These are phyloP conservation scores for Erysimum cheiri DNA, from an alignment of 441 rosid genomes.

Conservation along the genomic window DNA sequence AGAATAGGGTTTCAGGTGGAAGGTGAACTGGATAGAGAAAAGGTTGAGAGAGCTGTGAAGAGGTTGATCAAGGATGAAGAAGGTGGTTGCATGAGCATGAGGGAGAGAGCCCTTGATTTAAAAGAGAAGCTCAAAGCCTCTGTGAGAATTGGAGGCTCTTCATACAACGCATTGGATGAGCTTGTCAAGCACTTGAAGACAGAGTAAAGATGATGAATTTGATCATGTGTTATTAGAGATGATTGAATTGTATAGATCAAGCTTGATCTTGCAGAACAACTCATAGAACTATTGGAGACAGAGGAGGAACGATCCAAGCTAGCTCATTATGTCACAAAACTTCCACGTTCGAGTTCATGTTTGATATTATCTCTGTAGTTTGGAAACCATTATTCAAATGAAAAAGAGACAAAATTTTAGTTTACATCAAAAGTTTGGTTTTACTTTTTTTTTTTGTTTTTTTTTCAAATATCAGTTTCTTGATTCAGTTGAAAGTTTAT, in stretches of 20 bases:
- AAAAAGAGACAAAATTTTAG: too few species aligned
- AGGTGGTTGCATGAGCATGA: conserved; percentile 26
- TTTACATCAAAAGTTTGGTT: too few species aligned
- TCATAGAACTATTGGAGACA: too few species aligned
- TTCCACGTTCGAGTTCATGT: too few species aligned
- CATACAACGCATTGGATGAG: conserved; percentile 33
- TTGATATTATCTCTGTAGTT: too few species aligned
- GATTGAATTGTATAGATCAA: neutral
- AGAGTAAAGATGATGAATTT: neutral
- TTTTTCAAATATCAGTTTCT: too few species aligned
- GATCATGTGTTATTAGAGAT: neutral
- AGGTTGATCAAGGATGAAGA: conserved; percentile 31
- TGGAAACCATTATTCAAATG: too few species aligned
- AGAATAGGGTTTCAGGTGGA: conserved; percentile 28
- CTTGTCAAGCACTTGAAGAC: conserved; percentile 26
- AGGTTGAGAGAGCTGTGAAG: conserved; percentile 22
- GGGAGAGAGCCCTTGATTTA: conserved; percentile 17
- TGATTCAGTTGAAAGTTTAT: too few species aligned
- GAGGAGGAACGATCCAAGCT: too few species aligned
- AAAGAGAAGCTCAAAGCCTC: neutral
- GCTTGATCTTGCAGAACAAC: neutral
- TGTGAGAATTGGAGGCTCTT: conserved; percentile 24
- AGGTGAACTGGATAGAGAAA: conserved; percentile 27
- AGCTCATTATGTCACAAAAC: too few species aligned
- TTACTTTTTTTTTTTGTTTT: too few species aligned